phyloP scores from a whole-genome alignment of 805 yeast genomes.

The Sugiyamaella qingdaonensis region DNA sequence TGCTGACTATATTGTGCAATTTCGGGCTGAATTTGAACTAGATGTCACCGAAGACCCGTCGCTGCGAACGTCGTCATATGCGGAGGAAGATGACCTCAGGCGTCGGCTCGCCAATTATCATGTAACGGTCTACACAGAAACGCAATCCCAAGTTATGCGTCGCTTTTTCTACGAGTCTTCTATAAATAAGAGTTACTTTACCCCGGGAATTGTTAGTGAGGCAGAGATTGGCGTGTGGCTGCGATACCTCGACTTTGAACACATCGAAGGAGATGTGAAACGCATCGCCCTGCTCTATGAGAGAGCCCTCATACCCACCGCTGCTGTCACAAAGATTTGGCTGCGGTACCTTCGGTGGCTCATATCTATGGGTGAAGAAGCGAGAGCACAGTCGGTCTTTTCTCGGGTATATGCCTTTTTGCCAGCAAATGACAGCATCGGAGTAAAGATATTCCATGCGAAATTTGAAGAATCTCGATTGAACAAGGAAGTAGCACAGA shows the following conservation, averaged over 20 bases:
- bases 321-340: conserved; percentile 63
- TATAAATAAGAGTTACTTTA: conserved; percentile 54
- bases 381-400: conserved; percentile 43
- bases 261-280: conserved; percentile 28
- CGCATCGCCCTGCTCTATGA: conserved; percentile 54
- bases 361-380: conserved; percentile 32
- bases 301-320: conserved; percentile 55
- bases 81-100: conserved; percentile 38
- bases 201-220: conserved; percentile 41
- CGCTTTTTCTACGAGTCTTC: conserved; percentile 73
- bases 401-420: conserved; percentile 43
- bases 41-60: conserved; percentile 16
- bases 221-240: conserved; percentile 55
- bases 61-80: neutral
- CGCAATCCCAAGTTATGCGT: conserved; percentile 51
- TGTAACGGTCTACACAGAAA: conserved; percentile 39
- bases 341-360: conserved; percentile 56
- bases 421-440: conserved; percentile 22
- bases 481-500: conserved; percentile 25
- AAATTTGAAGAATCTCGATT: conserved; percentile 28
- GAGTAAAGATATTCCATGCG: conserved; percentile 22
- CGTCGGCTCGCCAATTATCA: conserved; percentile 44
- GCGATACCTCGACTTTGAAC: conserved; percentile 55
- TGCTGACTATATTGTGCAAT: conserved; percentile 28
- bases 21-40: conserved; percentile 26